phyloP scores from a whole-genome alignment of 2,329 filamentous ascomycete genomes.

The Nigrospora oryzae region DNA sequence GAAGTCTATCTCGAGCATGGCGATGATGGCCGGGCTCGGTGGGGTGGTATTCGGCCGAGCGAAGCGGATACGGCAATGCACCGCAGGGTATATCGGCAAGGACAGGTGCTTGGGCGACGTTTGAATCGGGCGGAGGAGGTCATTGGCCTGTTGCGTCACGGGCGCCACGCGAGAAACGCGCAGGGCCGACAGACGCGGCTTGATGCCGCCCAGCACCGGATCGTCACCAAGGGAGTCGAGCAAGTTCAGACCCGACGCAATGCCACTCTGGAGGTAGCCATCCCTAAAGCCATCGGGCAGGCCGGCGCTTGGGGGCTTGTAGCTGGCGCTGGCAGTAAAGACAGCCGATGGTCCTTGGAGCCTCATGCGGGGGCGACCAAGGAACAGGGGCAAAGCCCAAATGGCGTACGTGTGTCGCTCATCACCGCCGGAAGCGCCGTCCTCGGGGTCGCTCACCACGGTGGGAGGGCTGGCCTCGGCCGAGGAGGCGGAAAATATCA shows the following conservation, averaged over 20 bases:
- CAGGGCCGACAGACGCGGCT: constrained; percentile 62
- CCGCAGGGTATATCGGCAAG: constrained; percentile 57
- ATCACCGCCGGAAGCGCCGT: constrained; percentile 11
- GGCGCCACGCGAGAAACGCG: constrained; percentile 69
- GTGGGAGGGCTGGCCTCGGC: constrained; percentile 41
- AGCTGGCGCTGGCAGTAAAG: constrained; percentile 53
- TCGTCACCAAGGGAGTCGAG: constrained; percentile 65
- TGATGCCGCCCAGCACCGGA: constrained; percentile 49
- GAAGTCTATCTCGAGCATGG: constrained; percentile 66
- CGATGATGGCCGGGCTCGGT: constrained; percentile 53
- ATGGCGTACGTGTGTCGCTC: constrained; percentile 40
- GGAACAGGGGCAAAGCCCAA: constrained; percentile 53
- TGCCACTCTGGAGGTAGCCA: constrained; percentile 61
- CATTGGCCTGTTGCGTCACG: constrained; percentile 48
- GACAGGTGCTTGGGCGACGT: constrained; percentile 50
- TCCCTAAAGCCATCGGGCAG: constrained; percentile 33
- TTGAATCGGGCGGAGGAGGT: constrained; percentile 54
- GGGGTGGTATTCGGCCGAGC: constrained; percentile 53
- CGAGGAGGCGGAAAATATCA: constrained; percentile 49
- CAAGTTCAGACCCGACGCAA: constrained; percentile 66
- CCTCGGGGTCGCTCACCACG: constrained; percentile 35
- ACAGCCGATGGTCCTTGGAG: constrained; percentile 59
- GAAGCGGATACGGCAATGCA: constrained; percentile 67
- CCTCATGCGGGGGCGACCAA: constrained; percentile 52
- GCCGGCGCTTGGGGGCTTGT: constrained; percentile 42